Conservation (phyloP, 352 stramenopile species). For the Pythium phragmitis region DNA sequence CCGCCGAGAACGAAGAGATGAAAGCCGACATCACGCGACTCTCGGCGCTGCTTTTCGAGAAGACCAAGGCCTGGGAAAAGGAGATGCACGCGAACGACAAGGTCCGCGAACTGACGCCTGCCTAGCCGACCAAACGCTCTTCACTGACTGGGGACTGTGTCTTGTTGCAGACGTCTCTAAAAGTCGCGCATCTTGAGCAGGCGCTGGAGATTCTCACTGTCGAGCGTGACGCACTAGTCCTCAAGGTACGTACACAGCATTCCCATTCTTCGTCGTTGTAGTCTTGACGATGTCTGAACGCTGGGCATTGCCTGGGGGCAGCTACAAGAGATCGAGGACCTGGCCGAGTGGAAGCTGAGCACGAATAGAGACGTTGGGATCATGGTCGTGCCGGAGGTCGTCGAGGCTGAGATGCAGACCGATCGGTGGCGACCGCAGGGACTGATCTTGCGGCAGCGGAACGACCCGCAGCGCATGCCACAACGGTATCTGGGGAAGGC, state of each 20-base stretch:
- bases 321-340: slow-evolving; percentile 63
- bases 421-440: slow-evolving; percentile 71
- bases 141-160: background rate
- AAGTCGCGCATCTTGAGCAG: slow-evolving; percentile 42
- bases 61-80: slow-evolving; percentile 72
- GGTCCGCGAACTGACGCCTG: slow-evolving; percentile 19
- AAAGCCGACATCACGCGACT: slow-evolving; percentile 55
- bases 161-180: slow-evolving; percentile 39
- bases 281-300: background rate
- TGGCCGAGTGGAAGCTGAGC: slow-evolving; percentile 43
- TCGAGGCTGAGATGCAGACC: slow-evolving; percentile 64
- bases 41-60: slow-evolving; percentile 63
- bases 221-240: slow-evolving; percentile 38
- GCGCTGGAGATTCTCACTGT: slow-evolving; percentile 30
- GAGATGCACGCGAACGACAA: slow-evolving; percentile 53
- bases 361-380: slow-evolving; percentile 71
- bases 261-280: no score
- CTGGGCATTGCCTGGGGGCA: slow-evolving; percentile 11
- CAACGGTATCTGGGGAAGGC: slow-evolving; percentile 70
- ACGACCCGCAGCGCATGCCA: slow-evolving; percentile 61
- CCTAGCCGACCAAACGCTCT: background rate
- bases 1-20: slow-evolving; percentile 34
- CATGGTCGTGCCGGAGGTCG: slow-evolving; percentile 38
- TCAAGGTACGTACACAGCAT: slow-evolving; percentile 32
- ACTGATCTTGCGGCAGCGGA: slow-evolving; percentile 70